Conservation (phyloP, 345 rosid species). For the Arabis alpina region DNA sequence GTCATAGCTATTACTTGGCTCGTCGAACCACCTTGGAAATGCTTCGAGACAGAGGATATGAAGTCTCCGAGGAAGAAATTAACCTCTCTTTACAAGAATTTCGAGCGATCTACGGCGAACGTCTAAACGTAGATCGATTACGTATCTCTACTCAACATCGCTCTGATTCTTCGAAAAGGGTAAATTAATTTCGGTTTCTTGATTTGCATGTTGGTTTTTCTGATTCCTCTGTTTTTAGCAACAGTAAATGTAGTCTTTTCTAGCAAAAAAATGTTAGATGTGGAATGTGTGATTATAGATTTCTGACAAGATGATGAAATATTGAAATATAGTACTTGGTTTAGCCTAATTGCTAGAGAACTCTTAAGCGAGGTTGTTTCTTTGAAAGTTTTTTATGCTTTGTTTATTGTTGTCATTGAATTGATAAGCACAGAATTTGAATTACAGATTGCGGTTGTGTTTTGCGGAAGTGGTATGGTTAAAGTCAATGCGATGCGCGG, state of each 20-base stretch:
- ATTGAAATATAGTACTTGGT: no score
- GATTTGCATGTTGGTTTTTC: conserved; percentile 26
- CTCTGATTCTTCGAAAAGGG: conserved; percentile 65
- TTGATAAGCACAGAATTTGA: conserved; percentile 15
- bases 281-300: background rate
- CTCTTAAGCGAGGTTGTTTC: background rate
- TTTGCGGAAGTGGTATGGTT: conserved; percentile 62
- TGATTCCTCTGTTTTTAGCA: conserved; percentile 1
- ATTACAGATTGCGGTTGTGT: conserved; percentile 62
- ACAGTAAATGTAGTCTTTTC: background rate
- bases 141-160: conserved; percentile 56
- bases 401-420: background rate
- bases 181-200: conserved; percentile 23
- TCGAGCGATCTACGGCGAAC: conserved; percentile 52
- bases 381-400: background rate
- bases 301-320: background rate
- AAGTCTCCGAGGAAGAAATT: conserved; percentile 58
- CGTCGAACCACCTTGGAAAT: conserved; percentile 80
- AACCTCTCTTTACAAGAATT: conserved; percentile 59
- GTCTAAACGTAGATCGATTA: conserved; percentile 63
- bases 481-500: conserved; percentile 66
- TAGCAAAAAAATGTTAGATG: background rate
- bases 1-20: conserved; percentile 68
- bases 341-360: background rate
- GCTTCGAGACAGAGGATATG: conserved; percentile 81